phyloP scores from a whole-genome alignment of 2,329 filamentous ascomycete species.

The Trichoderma pleuroti region DNA sequence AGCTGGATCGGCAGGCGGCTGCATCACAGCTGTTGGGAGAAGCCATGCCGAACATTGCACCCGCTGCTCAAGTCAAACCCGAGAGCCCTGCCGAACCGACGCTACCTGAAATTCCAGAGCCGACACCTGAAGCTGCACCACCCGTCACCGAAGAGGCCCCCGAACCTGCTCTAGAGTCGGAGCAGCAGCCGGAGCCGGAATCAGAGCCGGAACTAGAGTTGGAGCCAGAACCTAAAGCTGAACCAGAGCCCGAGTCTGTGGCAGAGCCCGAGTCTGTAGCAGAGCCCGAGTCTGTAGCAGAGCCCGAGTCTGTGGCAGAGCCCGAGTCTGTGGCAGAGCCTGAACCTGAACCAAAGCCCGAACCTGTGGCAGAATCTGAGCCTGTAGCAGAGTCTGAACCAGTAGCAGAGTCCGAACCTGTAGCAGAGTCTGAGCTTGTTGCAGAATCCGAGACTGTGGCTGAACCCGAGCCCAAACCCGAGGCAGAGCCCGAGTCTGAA shows the following conservation, averaged over 20 bases:
- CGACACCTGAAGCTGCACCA: background rate
- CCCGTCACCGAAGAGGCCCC: background rate
- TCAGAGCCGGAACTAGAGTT: background rate
- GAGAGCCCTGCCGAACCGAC: background rate
- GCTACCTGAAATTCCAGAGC: background rate
- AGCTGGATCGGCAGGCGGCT: slow-evolving; percentile 39
- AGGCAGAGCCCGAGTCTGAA: background rate
- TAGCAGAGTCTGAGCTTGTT: background rate
- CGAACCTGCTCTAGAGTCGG: background rate
- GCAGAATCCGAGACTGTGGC: background rate
- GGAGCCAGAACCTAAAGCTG: background rate
- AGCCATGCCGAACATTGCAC: background rate
- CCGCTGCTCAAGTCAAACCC: slow-evolving; percentile 8
- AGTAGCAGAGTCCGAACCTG: background rate
- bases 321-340: background rate
- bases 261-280: background rate
- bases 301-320: background rate
- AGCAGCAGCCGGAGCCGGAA: background rate
- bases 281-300: background rate
- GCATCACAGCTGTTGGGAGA: slow-evolving; percentile 1
- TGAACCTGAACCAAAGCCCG: background rate
- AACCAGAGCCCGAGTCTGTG: background rate
- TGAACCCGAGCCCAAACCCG: background rate
- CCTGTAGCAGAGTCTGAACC: background rate
- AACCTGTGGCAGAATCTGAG: background rate